A percentile compares a stretch with the other conserved stretches of the same genome.
Conservation (phyloP, 495 filamentous ascomycete species). For the Symbiotaphrina buchneri region DNA sequence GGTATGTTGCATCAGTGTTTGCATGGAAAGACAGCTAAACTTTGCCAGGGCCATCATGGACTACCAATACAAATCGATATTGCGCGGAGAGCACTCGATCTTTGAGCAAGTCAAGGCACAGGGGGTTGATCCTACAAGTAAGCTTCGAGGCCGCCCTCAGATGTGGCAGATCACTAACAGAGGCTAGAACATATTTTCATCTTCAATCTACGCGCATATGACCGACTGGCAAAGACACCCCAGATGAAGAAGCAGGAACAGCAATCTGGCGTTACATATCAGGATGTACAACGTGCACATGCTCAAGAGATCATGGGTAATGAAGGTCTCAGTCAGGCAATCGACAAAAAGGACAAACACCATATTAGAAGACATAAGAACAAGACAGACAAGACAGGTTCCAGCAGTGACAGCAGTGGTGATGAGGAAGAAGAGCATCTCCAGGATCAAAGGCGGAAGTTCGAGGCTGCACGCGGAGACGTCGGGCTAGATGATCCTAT, state of each 20-base stretch:
- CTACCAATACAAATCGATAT: slow-evolving; percentile 93
- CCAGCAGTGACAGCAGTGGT: slow-evolving; percentile 17
- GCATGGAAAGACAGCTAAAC: background rate
- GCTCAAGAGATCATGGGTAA: slow-evolving; percentile 69
- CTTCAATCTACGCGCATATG: slow-evolving; percentile 80
- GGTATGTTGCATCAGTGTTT: slow-evolving; percentile 10
- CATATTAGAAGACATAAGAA: background rate
- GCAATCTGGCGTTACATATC: slow-evolving; percentile 57
- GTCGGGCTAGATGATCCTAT: slow-evolving; percentile 17
- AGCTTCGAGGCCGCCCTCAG: slow-evolving; percentile 1
- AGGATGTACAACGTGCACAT: slow-evolving; percentile 65
- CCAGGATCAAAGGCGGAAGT: slow-evolving; percentile 33
- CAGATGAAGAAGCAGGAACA: slow-evolving; percentile 47
- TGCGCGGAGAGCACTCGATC: slow-evolving; percentile 76
- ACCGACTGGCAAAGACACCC: slow-evolving; percentile 65
- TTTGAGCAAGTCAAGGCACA: slow-evolving; percentile 53
- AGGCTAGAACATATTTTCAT: slow-evolving; percentile 51
- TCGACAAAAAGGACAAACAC: slow-evolving; percentile 3
- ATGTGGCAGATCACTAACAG: background rate
- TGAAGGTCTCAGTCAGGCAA: slow-evolving; percentile 26
- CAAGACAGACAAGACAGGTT: slow-evolving; percentile 17
- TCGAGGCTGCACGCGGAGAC: slow-evolving; percentile 31
- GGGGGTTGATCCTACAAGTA: slow-evolving; percentile 46
- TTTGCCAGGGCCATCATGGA: slow-evolving; percentile 63
- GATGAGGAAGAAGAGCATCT: slow-evolving; percentile 18